A percentile compares a stretch with the other conserved stretches of the same genome.
Conservation (phyloP, 2,329 filamentous ascomycete species). For the Drechslerella dactyloides region DNA sequence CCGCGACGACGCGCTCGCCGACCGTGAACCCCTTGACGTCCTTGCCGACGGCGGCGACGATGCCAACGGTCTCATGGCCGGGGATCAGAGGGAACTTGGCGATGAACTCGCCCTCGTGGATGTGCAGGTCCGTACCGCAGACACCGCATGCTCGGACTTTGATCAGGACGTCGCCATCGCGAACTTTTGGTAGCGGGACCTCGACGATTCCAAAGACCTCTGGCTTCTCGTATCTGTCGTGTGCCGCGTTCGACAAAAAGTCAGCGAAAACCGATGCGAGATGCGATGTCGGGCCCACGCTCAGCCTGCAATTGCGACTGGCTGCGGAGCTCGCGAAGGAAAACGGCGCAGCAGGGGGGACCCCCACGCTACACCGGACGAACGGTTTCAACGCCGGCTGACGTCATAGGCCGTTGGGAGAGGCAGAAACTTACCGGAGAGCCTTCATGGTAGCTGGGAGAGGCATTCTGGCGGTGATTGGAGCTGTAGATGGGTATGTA, state of each 20-base stretch:
- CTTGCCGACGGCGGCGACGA: constrained; percentile 66
- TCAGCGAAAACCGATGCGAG: constrained; percentile 3
- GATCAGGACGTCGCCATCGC: constrained; percentile 68
- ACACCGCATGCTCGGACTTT: constrained; percentile 73
- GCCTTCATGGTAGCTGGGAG: constrained; percentile 68
- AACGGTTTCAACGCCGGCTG: background rate
- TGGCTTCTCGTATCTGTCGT: constrained; percentile 68
- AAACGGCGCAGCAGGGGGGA: constrained; percentile 14
- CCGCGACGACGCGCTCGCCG: constrained; percentile 70
- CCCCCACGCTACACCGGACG: background rate
- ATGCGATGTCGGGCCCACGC: background rate
- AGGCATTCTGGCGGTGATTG: constrained; percentile 55
- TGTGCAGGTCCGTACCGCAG: constrained; percentile 64
- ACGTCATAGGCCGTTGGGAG: constrained; percentile 3
- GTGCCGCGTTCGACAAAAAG: constrained; percentile 5
- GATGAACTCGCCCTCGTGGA: constrained; percentile 73
- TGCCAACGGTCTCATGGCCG: constrained; percentile 72
- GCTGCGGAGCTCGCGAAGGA: constrained; percentile 54
- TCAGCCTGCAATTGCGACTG: background rate
- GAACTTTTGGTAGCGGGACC: constrained; percentile 68
- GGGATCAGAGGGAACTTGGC: constrained; percentile 60
- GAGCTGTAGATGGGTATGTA: background rate
- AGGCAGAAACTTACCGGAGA: constrained; percentile 62
- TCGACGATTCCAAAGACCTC: constrained; percentile 68
- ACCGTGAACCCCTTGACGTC: constrained; percentile 68